Evolutionary conservation across 164 flowering plant species (phyloP).

Genomic region (Nelumbo lutea): DNA sequence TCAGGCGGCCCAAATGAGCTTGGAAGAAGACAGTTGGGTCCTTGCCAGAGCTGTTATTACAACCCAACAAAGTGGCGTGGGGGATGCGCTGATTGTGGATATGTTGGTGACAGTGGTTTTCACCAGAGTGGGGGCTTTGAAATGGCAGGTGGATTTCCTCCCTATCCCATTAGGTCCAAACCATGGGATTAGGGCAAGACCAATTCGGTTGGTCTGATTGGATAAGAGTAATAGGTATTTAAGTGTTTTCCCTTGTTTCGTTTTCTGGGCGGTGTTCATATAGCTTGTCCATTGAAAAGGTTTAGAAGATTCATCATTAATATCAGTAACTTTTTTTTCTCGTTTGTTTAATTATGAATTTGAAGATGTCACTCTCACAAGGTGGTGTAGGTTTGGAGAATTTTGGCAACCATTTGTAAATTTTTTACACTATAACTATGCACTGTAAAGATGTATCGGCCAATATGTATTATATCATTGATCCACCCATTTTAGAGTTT

Average conservation of each 20-base stretch:
- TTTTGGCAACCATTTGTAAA: too few relatives aligned
- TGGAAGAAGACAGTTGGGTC: conserved; percentile 2
- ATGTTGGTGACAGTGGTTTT: neutral
- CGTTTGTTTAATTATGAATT: neutral
- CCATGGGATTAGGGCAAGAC: conserved; percentile 1
- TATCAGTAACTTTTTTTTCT: neutral
- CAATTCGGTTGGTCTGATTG: neutral
- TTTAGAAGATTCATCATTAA: neutral
- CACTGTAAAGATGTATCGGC: too few relatives aligned
- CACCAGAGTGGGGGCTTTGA: conserved; percentile 9
- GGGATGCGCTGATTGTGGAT: neutral
- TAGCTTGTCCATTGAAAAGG: neutral
- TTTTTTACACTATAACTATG: too few relatives aligned
- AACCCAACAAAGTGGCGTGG: conserved; percentile 1
- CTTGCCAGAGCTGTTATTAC: neutral
- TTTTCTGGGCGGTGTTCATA: neutral
- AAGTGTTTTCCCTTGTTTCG: neutral
- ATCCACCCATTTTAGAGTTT: too few relatives aligned
- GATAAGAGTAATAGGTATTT: too few relatives aligned
- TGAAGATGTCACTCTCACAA: too few relatives aligned
- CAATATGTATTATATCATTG: too few relatives aligned
- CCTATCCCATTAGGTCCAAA: neutral
- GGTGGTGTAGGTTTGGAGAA: too few relatives aligned
- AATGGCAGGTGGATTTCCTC: conserved; percentile 1
- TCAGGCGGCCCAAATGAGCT: conserved; percentile 7